Conservation (phyloP, 2,329 filamentous ascomycete species). For the Sporothrix pseudoabietina region DNA sequence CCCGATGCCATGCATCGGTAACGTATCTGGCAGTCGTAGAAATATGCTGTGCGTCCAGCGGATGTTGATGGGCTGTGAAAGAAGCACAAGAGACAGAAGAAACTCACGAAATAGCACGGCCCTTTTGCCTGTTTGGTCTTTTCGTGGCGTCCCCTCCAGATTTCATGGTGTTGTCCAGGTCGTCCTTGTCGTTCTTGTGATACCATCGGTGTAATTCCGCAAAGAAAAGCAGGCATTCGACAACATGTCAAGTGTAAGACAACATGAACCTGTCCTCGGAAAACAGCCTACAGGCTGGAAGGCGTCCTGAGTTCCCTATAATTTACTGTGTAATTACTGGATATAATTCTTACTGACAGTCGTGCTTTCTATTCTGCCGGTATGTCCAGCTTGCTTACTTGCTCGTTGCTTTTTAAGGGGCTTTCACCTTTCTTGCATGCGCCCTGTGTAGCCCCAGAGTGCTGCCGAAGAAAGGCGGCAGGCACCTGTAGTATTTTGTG, state of each 20-base stretch:
- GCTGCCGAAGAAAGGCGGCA: not conserved
- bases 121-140: constrained; percentile 12
- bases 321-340: no score
- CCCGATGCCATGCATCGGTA: not conserved
- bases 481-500: not conserved
- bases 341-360: not conserved
- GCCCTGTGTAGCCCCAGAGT: not conserved
- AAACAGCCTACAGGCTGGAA: not conserved
- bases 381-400: not conserved
- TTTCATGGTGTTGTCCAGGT: not conserved
- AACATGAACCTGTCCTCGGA: not conserved
- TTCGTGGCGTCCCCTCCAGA: not conserved
- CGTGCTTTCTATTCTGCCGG: not conserved
- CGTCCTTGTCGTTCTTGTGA: not conserved
- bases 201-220: not conserved
- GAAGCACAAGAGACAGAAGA: not conserved
- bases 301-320: not conserved
- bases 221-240: not conserved
- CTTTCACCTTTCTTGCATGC: not conserved
- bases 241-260: not conserved
- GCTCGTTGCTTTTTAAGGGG: not conserved
- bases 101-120: not conserved
- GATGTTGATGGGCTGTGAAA: not conserved
- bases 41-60: not conserved
- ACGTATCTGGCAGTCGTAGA: not conserved